phyloP scores from a whole-genome alignment of 305 asterid species.

The Rubia balearica region DNA sequence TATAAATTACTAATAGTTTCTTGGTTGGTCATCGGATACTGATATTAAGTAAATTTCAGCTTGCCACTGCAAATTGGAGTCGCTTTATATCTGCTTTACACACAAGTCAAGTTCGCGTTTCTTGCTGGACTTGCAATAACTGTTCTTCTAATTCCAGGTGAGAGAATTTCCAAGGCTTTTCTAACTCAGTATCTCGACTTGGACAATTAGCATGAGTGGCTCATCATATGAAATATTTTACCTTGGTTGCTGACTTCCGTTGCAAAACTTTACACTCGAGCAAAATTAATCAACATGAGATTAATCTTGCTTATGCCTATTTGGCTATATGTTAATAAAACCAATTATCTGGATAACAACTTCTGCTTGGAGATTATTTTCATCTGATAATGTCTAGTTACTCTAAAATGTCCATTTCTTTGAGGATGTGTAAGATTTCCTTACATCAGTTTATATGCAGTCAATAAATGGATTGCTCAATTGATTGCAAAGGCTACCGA shows the following conservation, averaged over 20 bases:
- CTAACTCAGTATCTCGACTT: background rate
- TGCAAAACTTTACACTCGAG: background rate
- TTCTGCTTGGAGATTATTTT: background rate
- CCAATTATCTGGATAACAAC: background rate
- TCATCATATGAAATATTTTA: background rate
- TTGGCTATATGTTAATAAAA: background rate
- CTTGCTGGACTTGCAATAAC: conserved; percentile 81
- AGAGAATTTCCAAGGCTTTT: background rate
- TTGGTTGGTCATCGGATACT: background rate
- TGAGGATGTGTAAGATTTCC: background rate
- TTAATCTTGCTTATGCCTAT: background rate
- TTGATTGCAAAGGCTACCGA: conserved; percentile 79
- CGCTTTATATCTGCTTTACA: conserved; percentile 79
- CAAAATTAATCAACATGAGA: background rate
- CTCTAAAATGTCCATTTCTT: background rate
- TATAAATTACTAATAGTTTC: background rate
- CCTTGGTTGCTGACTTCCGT: background rate
- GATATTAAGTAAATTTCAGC: conserved; percentile 37
- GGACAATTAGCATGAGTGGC: too few relatives aligned
- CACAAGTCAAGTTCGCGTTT: conserved; percentile 90
- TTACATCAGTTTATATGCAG: conserved; percentile 30
- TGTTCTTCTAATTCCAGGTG: conserved; percentile 89
- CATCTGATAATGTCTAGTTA: background rate
- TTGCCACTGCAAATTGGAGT: conserved; percentile 96
- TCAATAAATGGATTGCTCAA: conserved; percentile 95